Base-by-base conservation (phyloP, 2,329 filamentous ascomycete species). In the Cercospora janseana region DNA sequence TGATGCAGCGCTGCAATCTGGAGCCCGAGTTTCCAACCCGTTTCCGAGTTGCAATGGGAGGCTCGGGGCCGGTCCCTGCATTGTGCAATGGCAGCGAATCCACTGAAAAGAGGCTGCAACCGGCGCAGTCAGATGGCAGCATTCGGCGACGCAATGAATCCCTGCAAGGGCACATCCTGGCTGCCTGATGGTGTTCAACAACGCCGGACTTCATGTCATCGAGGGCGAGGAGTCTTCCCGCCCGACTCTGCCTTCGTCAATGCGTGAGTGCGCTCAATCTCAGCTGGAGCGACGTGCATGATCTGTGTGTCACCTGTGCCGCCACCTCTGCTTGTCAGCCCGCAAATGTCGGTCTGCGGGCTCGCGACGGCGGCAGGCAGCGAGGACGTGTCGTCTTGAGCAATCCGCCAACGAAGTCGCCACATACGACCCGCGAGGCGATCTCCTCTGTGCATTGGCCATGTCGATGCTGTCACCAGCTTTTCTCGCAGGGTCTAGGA, bases 101-200 rank as follows among this genome's bases (percentile, higher is more conserved):
- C n/a, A n/a, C n/a, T n/a, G n/a, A n/a, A n/a, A n/a, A n/a, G n/a
- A n/a, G n/a, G n/a, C n/a, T n/a, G n/a, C n/a, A n/a, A n/a, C n/a
- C n/a, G n/a, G n/a, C n/a, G n/a, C n/a, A n/a, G n/a, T n/a, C n/a
- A n/a, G n/a, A n/a, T n/a, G n/a, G n/a, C n/a, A n/a, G n/a, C n/a
- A n/a, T n/a, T 40, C 35, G 35, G 35, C 35, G 35, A 40, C 35
- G 35, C 35, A 40, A 24, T 23, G 10, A 3, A 26, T 40, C 35
- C 35, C 21, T 40, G 35, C 35, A 40, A n/a, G n/a, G n/a, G n/a
- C 10, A 26, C 18, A 40, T 13, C 35, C 35, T 40, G 35, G 35
- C 26, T 7, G 21, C 26, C 20, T 24, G 3, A 20, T 40, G 23
- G 35, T 12, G 21, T 24, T 12, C 35, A n/a, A 37, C 13, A 20